Evolutionary conservation across 2,329 filamentous ascomycete genomes (phyloP).

Genomic region (Ceratocystiopsis minuta): DNA sequence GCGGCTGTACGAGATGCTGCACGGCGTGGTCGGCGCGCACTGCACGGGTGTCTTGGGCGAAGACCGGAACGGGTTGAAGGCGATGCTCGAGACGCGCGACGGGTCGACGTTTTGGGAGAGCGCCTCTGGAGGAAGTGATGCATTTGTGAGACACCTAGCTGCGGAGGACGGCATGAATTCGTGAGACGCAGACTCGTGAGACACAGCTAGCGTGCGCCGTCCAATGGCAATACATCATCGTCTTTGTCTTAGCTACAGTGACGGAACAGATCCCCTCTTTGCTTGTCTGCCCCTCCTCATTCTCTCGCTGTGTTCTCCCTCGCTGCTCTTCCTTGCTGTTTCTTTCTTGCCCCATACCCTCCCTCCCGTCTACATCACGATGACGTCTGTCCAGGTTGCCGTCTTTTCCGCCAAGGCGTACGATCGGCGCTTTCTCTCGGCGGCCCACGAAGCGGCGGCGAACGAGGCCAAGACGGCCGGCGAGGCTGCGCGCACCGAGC

Average conservation of each 20-base stretch:
- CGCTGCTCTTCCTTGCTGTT: too few species aligned
- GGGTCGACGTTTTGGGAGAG: neutral
- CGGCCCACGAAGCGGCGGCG: conserved; percentile 16
- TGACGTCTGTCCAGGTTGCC: conserved; percentile 37
- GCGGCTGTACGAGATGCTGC: neutral
- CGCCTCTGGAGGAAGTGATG: too few species aligned
- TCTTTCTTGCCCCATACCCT: too few species aligned
- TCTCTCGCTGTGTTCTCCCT: too few species aligned
- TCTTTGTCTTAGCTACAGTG: too few species aligned
- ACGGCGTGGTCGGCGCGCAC: neutral
- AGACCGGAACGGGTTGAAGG: neutral
- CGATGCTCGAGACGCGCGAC: neutral
- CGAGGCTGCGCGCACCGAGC: conserved; percentile 19
- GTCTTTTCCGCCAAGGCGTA: conserved; percentile 49
- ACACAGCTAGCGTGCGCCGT: too few species aligned
- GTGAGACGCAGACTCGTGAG: too few species aligned
- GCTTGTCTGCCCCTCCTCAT: too few species aligned
- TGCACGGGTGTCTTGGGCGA: neutral
- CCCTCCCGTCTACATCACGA: conserved; percentile 11
- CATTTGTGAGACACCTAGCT: too few species aligned
- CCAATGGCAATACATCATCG: too few species aligned
- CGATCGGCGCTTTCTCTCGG: conserved; percentile 36
- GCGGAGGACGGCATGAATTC: too few species aligned
- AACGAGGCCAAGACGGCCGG: conserved; percentile 11
- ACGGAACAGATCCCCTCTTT: too few species aligned